These are phyloP conservation scores for Chernovozyma aurita DNA, from an alignment of 1,139 yeast species.

Conservation along the genomic window DNA sequence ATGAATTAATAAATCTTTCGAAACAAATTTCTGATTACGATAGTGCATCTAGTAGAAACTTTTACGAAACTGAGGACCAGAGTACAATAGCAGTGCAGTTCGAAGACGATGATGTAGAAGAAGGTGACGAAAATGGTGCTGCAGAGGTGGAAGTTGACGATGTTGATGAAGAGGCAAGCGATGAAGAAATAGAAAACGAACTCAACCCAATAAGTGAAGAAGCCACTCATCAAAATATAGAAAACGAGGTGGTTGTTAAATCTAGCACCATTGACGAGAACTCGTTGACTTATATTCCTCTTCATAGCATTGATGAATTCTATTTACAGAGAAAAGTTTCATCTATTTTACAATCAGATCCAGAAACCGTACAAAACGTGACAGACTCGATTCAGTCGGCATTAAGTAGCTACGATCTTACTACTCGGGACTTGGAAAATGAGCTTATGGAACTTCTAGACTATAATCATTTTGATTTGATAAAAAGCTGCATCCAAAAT, in stretches of 20 bases:
- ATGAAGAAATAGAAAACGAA: slow-evolving; percentile 10
- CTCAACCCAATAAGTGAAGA: slow-evolving; percentile 13
- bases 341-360: slow-evolving; percentile 5
- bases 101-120: slow-evolving; percentile 25
- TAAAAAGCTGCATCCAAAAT: slow-evolving; percentile 48
- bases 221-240: slow-evolving; percentile 14
- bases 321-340: slow-evolving; percentile 21
- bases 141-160: slow-evolving; percentile 20
- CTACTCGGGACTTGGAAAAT: slow-evolving; percentile 46
- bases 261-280: neutral
- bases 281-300: slow-evolving; percentile 10
- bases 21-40: slow-evolving; percentile 57
- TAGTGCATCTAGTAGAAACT: slow-evolving; percentile 20
- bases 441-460: slow-evolving; percentile 48
- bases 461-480: slow-evolving; percentile 46
- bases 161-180: slow-evolving; percentile 15
- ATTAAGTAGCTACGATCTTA: slow-evolving; percentile 17
- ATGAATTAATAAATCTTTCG: slow-evolving; percentile 48
- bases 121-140: slow-evolving; percentile 8
- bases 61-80: slow-evolving; percentile 16
- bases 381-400: slow-evolving; percentile 11
- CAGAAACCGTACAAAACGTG: slow-evolving; percentile 13
- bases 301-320: slow-evolving; percentile 20
- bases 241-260: slow-evolving; percentile 2
- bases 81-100: slow-evolving; percentile 23